Percentiles rank a stretch among this genome's conserved stretches.
phyloP scores from a whole-genome alignment of 495 filamentous ascomycete genomes.

The Usnea hakonensis region DNA sequence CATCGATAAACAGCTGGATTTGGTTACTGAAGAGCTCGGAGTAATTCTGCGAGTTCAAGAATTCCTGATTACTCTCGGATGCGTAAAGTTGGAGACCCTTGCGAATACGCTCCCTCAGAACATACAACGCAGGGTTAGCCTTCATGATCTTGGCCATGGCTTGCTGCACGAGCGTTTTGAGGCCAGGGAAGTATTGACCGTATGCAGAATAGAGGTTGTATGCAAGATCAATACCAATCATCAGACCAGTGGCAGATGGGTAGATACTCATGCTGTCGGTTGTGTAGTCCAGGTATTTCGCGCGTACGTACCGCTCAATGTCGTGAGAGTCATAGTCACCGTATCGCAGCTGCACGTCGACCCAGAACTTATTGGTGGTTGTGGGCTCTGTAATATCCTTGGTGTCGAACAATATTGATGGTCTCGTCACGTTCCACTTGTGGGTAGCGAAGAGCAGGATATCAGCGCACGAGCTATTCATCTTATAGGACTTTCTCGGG shows the following conservation, averaged over 20 bases:
- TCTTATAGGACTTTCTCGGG: slow-evolving; percentile 99
- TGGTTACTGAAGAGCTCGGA: slow-evolving; percentile 99
- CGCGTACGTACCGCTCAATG: slow-evolving; percentile 94
- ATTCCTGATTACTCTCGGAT: slow-evolving; percentile 98
- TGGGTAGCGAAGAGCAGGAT: slow-evolving; percentile 96
- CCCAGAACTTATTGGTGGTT: slow-evolving; percentile 98
- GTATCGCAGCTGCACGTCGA: slow-evolving; percentile 96
- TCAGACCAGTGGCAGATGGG: slow-evolving; percentile 92
- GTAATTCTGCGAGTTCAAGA: slow-evolving; percentile 99
- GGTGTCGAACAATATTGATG: slow-evolving; percentile 88
- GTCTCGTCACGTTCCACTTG: slow-evolving; percentile 96
- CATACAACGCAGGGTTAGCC: slow-evolving; percentile 94
- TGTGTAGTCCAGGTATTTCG: slow-evolving; percentile 98
- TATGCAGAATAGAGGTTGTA: slow-evolving; percentile 99
- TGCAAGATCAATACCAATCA: slow-evolving; percentile 96
- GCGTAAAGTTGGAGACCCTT: slow-evolving; percentile 98
- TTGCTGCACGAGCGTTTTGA: slow-evolving; percentile 94
- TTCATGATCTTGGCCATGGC: slow-evolving; percentile 99
- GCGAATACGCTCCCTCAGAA: slow-evolving; percentile 92
- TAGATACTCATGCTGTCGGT: slow-evolving; percentile 99
- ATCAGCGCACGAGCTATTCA: slow-evolving; percentile 99
- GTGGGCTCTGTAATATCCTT: slow-evolving; percentile 94
- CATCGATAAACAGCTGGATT: slow-evolving; percentile 98
- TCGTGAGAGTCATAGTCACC: slow-evolving; percentile 99
- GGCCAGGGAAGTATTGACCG: slow-evolving; percentile 95